phyloP scores from a whole-genome alignment of 768 basidiomycete species.

The Suillus placidus region DNA sequence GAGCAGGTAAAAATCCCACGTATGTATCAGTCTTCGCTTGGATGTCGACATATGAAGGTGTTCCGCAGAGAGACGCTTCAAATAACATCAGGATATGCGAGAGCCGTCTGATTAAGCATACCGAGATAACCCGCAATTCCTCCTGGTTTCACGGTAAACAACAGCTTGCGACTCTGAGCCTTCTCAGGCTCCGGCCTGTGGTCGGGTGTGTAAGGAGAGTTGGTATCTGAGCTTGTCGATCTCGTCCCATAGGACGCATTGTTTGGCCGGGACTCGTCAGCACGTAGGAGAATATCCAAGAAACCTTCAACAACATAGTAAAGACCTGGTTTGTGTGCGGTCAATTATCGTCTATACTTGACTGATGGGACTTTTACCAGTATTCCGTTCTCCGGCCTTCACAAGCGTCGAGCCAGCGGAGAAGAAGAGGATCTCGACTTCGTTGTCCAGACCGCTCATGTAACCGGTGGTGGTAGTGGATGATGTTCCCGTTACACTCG shows the following conservation, averaged over 20 bases:
- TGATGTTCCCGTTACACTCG: conserved; percentile 65
- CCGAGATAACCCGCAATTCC: conserved; percentile 97
- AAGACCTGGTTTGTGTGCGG: conserved; percentile 48
- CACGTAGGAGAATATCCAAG: conserved; percentile 84
- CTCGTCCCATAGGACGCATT: conserved; percentile 15
- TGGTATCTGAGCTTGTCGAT: conserved; percentile 34
- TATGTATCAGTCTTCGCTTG: conserved; percentile 98
- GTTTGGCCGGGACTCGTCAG: conserved; percentile 33
- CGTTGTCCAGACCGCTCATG: conserved; percentile 88
- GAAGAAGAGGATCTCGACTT: conserved; percentile 95
- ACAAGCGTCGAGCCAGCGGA: conserved; percentile 84
- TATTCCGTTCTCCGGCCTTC: conserved; percentile 86
- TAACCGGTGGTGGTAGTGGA: conserved; percentile 53
- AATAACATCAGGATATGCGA: conserved; percentile 8
- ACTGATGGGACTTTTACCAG: conserved; percentile 50
- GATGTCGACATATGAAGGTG: conserved; percentile 95
- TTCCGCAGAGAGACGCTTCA: conserved; percentile 84
- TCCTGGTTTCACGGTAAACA: conserved; percentile 96
- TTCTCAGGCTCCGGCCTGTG: conserved; percentile 33
- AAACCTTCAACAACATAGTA: conserved; percentile 98
- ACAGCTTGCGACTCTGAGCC: conserved; percentile 56
- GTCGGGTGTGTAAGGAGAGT: conserved; percentile 40
- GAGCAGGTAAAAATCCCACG: conserved; percentile 90
- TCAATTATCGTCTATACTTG: conserved; percentile 14
- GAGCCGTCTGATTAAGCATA: conserved; percentile 32